These are phyloP conservation scores for Brassica cretica DNA, from an alignment of 345 rosid genomes.

Conservation along the genomic window DNA sequence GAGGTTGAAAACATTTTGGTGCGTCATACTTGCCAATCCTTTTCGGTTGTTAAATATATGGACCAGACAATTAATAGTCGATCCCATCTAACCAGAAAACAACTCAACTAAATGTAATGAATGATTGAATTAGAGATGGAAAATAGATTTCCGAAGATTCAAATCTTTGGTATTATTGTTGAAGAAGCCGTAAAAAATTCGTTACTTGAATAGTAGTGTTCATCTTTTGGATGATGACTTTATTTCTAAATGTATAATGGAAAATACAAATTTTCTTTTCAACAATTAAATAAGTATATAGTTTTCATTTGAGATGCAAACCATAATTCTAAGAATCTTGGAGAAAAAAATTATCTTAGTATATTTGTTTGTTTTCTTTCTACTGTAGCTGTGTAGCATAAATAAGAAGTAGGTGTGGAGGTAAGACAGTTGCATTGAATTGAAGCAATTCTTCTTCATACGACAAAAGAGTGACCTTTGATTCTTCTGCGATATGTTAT, in stretches of 20 bases:
- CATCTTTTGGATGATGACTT: neutral
- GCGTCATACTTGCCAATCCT: slow-evolving; percentile 5
- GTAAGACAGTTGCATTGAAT: slow-evolving; percentile 38
- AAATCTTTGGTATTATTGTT: neutral
- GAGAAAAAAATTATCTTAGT: slow-evolving; percentile 12
- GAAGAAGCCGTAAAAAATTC: neutral
- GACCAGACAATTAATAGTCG: slow-evolving; percentile 17
- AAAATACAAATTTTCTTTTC: neutral
- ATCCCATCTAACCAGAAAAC: slow-evolving; percentile 25
- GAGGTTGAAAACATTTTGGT: slow-evolving; percentile 15
- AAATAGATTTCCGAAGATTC: neutral
- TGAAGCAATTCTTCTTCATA: slow-evolving; percentile 34
- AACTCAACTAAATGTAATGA: slow-evolving; percentile 11
- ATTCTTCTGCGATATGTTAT: slow-evolving; percentile 23
- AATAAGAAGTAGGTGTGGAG: slow-evolving; percentile 35
- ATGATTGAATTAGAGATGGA: neutral
- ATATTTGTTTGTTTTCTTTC: neutral
- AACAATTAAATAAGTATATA: neutral
- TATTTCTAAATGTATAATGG: neutral
- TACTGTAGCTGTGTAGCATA: neutral
- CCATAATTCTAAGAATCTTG: slow-evolving; percentile 7
- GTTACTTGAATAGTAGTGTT: neutral
- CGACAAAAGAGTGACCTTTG: slow-evolving; percentile 31
- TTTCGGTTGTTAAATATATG: slow-evolving; percentile 20
- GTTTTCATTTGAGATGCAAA: slow-evolving; percentile 8